Evolutionary conservation across 805 yeast species (phyloP).

Genomic region (Suhomyces kilbournensis): DNA sequence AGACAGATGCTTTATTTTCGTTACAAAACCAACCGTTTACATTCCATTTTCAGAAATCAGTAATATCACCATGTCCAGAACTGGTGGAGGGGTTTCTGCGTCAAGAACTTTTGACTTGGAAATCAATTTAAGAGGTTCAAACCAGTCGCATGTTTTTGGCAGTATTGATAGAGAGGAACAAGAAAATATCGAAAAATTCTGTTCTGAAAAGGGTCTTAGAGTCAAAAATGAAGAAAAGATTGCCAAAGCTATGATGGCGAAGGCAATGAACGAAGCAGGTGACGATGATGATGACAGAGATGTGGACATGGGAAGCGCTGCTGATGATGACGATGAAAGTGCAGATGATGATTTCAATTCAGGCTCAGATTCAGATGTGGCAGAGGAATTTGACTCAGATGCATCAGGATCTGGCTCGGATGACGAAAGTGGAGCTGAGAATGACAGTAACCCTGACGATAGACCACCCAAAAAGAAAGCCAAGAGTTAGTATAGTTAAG

Average conservation of each 20-base stretch:
- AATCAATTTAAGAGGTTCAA: conserved; percentile 60
- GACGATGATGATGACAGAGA: conserved; percentile 49
- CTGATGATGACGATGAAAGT: conserved; percentile 66
- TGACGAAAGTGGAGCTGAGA: conserved; percentile 28
- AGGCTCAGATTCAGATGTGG: conserved; percentile 65
- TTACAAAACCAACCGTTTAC: conserved; percentile 90
- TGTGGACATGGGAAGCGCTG: conserved; percentile 68
- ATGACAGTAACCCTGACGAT: conserved; percentile 16
- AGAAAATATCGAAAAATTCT: conserved; percentile 67
- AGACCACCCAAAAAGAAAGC: conserved; percentile 14
- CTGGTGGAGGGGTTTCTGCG: conserved; percentile 69
- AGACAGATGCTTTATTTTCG: conserved; percentile 85
- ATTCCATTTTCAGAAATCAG: conserved; percentile 83
- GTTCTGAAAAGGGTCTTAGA: conserved; percentile 71
- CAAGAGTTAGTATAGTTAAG: conserved; percentile 11
- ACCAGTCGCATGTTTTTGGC: conserved; percentile 76
- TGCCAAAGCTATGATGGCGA: conserved; percentile 76
- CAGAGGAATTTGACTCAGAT: conserved; percentile 82
- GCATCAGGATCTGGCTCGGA: conserved; percentile 33
- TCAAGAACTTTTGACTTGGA: conserved; percentile 93
- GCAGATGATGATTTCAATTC: conserved; percentile 82
- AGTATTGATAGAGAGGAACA: conserved; percentile 90
- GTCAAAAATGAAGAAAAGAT: conserved; percentile 88
- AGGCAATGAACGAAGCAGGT: conserved; percentile 63
- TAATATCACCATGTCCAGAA: conserved; percentile 79